Conservation (phyloP, 192 early-diverging fungal species). For the Gryganskiella cystojenkinii region DNA sequence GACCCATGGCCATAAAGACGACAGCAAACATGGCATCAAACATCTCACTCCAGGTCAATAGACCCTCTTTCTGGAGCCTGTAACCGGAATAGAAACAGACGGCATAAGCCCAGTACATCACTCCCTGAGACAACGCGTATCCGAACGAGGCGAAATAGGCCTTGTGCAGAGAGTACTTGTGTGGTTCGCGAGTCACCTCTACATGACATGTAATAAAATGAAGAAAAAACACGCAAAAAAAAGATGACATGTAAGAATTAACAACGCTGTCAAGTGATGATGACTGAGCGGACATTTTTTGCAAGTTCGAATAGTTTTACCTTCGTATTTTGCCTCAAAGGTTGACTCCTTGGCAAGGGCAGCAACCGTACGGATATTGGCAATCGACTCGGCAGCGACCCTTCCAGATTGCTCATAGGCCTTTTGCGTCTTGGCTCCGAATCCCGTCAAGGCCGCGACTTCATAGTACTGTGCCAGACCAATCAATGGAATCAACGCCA, state of each 20-base stretch:
- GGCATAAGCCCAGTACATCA: slow-evolving; percentile 60
- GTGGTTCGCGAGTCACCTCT: slow-evolving; percentile 56
- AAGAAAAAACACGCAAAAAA: background rate
- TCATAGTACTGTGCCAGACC: slow-evolving; percentile 70
- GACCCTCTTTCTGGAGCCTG: slow-evolving; percentile 42
- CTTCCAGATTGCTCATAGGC: slow-evolving; percentile 76
- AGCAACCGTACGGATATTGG: slow-evolving; percentile 80
- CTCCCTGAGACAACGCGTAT: slow-evolving; percentile 62
- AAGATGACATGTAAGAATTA: too few relatives aligned
- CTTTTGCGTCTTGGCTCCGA: slow-evolving; percentile 61
- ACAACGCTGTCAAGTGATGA: too few relatives aligned
- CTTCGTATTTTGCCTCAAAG: slow-evolving; percentile 37
- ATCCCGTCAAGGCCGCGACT: slow-evolving; percentile 60
- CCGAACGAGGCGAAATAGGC: slow-evolving; percentile 52
- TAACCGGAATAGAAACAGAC: slow-evolving; percentile 67
- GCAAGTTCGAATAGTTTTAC: slow-evolving; percentile 3
- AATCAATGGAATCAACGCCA: slow-evolving; percentile 76
- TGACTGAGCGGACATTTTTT: too few relatives aligned
- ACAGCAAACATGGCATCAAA: slow-evolving; percentile 49
- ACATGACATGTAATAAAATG: background rate
- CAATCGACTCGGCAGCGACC: slow-evolving; percentile 80
- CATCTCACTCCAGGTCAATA: slow-evolving; percentile 23
- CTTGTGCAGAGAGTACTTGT: slow-evolving; percentile 52
- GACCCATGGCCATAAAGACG: slow-evolving; percentile 47
- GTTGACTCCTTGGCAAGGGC: slow-evolving; percentile 60